Percentiles rank a stretch among this genome's conserved stretches.
These are phyloP conservation scores for Mercurialis annua DNA, from an alignment of 345 rosid species.

Conservation along the genomic window DNA sequence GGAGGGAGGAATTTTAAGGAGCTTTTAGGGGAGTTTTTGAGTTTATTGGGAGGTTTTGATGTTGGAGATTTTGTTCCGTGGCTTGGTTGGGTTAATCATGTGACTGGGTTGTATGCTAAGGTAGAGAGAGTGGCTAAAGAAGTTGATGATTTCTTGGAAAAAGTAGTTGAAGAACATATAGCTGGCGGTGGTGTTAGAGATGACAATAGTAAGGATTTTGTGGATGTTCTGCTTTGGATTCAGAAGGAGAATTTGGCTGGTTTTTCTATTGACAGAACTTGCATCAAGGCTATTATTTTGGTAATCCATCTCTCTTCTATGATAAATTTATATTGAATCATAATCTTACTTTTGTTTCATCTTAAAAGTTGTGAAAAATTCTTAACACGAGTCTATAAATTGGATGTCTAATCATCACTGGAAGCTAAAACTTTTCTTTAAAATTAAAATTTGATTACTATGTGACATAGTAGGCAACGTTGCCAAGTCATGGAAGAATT, in stretches of 20 bases:
- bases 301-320: constrained; percentile 9
- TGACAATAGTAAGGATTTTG: constrained; percentile 20
- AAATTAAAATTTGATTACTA: too few relatives aligned
- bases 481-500: too few relatives aligned
- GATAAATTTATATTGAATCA: too few relatives aligned
- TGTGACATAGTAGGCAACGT: too few relatives aligned
- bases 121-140: constrained; percentile 23
- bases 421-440: too few relatives aligned
- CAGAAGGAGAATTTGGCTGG: constrained; percentile 19
- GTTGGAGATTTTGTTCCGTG: constrained; percentile 54
- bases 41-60: constrained; percentile 33
- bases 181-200: neutral
- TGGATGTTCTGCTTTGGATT: constrained; percentile 29
- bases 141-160: constrained; percentile 25
- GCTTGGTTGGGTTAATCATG: constrained; percentile 42
- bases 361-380: too few relatives aligned
- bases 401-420: too few relatives aligned
- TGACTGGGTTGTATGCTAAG: constrained; percentile 27
- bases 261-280: constrained; percentile 2
- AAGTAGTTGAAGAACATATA: constrained; percentile 24
- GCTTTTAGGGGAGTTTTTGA: constrained; percentile 23
- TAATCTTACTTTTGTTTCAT: too few relatives aligned
- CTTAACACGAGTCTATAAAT: too few relatives aligned
- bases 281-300: constrained; percentile 38
- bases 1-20: constrained; percentile 30